Base-by-base conservation (phyloP, 2,329 filamentous ascomycete species). In the Cryphonectria nitschkei region DNA sequence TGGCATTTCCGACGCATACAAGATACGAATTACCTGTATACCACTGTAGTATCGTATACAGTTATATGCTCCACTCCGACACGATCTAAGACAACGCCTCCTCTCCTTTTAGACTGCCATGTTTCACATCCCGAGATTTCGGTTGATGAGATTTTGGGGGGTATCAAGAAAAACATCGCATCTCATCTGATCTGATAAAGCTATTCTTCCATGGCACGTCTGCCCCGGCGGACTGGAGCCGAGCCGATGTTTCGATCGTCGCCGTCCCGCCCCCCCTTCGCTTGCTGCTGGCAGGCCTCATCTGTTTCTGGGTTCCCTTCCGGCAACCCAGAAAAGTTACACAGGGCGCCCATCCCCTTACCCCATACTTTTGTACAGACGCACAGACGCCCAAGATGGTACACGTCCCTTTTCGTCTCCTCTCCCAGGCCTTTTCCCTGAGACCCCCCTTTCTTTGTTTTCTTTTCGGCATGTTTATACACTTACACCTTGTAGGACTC, bases 51-150 rank as follows among this genome's bases (percentile, higher is more conserved):
- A 22, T 19, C n/a, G 46, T 50, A 50, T 7, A 50, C 22, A 50
- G 22, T 34, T 34, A 34, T 13, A 62, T 41, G 34, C 43, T 29
- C n/a, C 8, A 22, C 29, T 14, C 39, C 62, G 62, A 39, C 14
- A 26, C 58, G 41, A 65, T 65, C 63, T 65, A 22, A 67, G 52
- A 67, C 65, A 67, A 56, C 14, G 6, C 50, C 50, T 22, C 46
- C 46, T n/a, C 19, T n/a, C 46, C 32, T 46, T 26, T 22, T n/a
- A 46, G n/a, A 37, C 22, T 50, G 65, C 65, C 52, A 60, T 67
- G 65, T 60, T 37, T 67, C 50, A 60, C 34, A 37, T 39, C 37
- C 19, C 60, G 60, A 62, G 34, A 19, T 14, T 26, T 39, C 34
- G 34, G 22, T 62, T n/a, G 32, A 3, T 26, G 19, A 22, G 22